Conservation (phyloP, 2,329 filamentous ascomycete genomes). For the Beauveria caledonica region DNA sequence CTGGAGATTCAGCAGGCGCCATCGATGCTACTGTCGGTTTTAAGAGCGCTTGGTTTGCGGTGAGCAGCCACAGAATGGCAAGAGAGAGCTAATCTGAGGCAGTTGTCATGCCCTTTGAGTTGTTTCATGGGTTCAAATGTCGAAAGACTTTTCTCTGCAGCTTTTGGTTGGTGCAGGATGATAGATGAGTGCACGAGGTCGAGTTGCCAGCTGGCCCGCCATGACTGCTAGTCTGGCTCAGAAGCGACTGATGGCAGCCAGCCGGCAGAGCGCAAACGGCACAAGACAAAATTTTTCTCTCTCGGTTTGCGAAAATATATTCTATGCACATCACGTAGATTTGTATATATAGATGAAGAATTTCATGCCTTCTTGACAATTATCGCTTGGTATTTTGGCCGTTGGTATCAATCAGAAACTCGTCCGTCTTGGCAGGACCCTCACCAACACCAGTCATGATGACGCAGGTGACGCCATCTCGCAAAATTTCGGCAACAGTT, state of each 20-base stretch:
- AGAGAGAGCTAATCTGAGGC: neutral
- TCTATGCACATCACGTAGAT: conserved; percentile 2
- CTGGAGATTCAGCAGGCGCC: neutral
- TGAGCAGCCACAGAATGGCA: neutral
- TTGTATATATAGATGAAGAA: neutral
- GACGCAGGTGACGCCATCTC: conserved; percentile 75
- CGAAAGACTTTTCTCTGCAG: neutral
- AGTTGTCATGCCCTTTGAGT: neutral
- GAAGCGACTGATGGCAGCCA: neutral
- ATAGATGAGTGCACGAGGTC: neutral
- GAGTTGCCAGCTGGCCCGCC: neutral
- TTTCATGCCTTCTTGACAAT: neutral
- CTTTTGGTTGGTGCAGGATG: conserved; percentile 4
- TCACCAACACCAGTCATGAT: conserved; percentile 90
- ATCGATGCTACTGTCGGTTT: neutral
- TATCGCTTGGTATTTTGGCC: conserved; percentile 40
- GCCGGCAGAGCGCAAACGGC: neutral
- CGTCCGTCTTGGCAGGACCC: conserved; percentile 72
- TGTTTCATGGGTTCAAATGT: neutral
- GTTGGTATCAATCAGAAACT: conserved; percentile 64
- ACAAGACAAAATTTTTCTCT: neutral
- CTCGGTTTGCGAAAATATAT: neutral
- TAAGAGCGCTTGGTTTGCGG: neutral
- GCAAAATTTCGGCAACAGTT: conserved; percentile 56
- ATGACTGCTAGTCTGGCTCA: neutral